Percentiles rank a stretch among this genome's conserved stretches.
Evolutionary conservation across 2,329 filamentous ascomycete species (phyloP).

Genomic region (Colletotrichum theobromicola): DNA sequence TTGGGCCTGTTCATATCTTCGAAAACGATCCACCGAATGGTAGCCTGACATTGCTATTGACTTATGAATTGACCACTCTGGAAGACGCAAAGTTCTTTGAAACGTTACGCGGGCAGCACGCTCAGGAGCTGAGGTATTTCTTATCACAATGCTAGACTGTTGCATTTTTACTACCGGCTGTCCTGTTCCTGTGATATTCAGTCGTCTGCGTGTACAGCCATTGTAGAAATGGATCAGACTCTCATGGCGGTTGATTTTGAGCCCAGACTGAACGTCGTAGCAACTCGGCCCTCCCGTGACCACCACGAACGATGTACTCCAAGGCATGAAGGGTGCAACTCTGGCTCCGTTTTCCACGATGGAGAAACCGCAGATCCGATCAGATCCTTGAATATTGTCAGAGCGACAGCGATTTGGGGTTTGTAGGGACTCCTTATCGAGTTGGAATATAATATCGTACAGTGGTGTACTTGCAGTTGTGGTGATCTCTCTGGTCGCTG

Average conservation of each 20-base stretch:
- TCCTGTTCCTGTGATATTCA: not conserved
- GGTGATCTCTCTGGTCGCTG: not conserved
- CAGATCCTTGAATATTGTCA: not conserved
- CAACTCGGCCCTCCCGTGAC: not conserved
- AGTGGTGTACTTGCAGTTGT: not conserved
- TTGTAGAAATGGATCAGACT: not conserved
- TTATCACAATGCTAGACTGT: not conserved
- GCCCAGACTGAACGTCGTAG: not conserved
- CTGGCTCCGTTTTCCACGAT: not conserved
- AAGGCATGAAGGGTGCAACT: not conserved
- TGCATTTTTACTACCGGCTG: not conserved
- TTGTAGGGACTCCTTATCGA: not conserved
- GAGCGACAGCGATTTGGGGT: not conserved
- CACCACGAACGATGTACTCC: not conserved
- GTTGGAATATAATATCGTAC: not conserved
- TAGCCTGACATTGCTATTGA: not conserved
- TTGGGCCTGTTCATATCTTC: not conserved
- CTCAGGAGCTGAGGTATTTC: not conserved
- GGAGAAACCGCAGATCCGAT: not conserved
- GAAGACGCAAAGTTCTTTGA: not conserved
- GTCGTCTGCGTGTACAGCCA: not conserved
- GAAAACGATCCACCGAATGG: not conserved
- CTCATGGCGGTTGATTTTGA: not conserved
- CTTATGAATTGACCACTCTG: not conserved
- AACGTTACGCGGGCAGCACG: not conserved